Evolutionary conservation across 1,284 basidiomycete species (phyloP).

Genomic region (Boletus albobrunnescens): DNA sequence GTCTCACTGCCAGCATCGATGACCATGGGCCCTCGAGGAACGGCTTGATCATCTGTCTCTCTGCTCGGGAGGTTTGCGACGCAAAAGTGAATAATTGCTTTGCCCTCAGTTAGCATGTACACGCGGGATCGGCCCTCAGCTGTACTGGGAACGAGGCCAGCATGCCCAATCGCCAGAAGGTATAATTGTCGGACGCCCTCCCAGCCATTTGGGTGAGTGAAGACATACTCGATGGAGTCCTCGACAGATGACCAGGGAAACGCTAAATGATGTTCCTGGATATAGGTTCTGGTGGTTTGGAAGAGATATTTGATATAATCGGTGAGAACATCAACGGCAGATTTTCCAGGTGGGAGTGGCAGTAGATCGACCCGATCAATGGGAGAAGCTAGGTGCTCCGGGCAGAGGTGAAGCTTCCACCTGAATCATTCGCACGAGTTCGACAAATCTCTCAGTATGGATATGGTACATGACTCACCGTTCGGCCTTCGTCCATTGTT

Average conservation of each 20-base stretch:
- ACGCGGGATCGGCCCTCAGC: not conserved
- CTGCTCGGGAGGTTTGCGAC: not conserved
- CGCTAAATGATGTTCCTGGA: not conserved
- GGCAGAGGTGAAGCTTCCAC: conserved; percentile 1
- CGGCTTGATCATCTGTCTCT: not conserved
- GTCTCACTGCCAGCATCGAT: conserved; percentile 1
- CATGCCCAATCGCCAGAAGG: not conserved
- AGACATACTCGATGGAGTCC: not conserved
- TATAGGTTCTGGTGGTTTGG: not conserved
- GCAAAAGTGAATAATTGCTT: not conserved
- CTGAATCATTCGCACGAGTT: not conserved
- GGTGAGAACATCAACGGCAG: not conserved
- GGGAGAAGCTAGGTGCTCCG: not conserved
- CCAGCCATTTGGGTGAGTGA: not conserved
- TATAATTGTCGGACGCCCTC: not conserved
- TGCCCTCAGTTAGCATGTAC: not conserved
- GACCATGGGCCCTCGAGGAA: not conserved
- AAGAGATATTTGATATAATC: not conserved
- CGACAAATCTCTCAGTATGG: no score
- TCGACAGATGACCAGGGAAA: not conserved
- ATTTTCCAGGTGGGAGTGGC: not conserved
- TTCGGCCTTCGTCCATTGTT: not conserved
- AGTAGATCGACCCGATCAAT: not conserved
- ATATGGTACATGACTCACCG: not conserved
- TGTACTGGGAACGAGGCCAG: not conserved